Conservation (phyloP, 2,329 filamentous ascomycete genomes). For the Cladosporium sp. region DNA sequence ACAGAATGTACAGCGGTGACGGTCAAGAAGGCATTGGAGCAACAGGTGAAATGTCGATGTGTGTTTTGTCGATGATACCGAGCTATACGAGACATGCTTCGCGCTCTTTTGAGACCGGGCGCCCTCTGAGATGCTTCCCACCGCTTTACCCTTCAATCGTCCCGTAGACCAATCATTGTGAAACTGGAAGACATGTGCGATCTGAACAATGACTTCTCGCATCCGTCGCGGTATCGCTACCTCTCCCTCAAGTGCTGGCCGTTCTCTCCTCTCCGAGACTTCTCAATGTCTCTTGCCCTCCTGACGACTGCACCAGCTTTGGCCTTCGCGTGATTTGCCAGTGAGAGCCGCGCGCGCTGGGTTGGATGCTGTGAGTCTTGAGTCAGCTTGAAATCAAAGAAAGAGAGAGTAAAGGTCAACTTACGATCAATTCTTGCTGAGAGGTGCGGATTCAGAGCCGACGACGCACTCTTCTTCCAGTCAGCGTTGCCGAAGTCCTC, state of each 20-base stretch:
- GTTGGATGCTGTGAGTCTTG: not conserved
- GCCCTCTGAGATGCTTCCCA: no score
- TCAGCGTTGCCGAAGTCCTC: no score
- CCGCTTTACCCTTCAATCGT: no score
- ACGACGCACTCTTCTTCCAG: no score
- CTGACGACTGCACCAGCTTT: not conserved
- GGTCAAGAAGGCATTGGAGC: not conserved
- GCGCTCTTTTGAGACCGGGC: no score
- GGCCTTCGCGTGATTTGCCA: not conserved
- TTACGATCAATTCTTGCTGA: not conserved
- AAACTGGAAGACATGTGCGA: no score
- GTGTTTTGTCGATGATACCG: not conserved
- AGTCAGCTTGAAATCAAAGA: not conserved
- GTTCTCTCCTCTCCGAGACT: not conserved
- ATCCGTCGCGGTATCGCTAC: no score
- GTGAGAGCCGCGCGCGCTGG: not conserved
- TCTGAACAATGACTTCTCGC: no score
- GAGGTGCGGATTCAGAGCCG: no score
- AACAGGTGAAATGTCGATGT: not conserved
- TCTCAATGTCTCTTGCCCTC: not conserved
- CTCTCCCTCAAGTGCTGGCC: no score
- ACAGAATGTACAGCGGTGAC: not conserved
- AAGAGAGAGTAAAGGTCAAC: not conserved
- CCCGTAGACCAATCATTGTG: no score
- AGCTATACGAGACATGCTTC: not conserved